Evolutionary conservation across 2,329 filamentous ascomycete genomes (phyloP), one percentile per base, ranked within the genome.

Genomic region (Fusarium sp.): DNA sequence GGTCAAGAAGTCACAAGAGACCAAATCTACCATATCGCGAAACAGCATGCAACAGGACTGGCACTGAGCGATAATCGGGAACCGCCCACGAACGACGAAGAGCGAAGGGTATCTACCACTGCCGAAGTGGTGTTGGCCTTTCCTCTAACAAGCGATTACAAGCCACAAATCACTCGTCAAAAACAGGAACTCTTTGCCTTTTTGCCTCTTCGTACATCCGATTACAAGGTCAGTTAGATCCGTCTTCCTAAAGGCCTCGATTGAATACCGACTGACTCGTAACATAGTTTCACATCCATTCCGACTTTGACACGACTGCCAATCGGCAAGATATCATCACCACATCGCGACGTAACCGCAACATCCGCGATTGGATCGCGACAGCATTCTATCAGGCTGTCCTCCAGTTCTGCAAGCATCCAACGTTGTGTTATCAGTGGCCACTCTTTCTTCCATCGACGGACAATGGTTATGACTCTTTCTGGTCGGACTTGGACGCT

Each of bases 91-190:
- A 52, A 43, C 6, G 63, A 61, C 0, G 31, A 68, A 16, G 54
- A 25, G 16, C 12, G 30, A 23, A 56, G 5, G 30, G 18, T 9
- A 7, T 58, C 30, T 6, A 58, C 62, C 0, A 57, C n/a, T 2
- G 55, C 71, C 0, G 65, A 72, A 14, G 49, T 73, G 5, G n/a
- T 71, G n/a, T 30, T 73, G 14, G 71, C 68, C 0, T 73, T 73
- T 23, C 70, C 71, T 1, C n/a, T 72, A 6, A 54, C 45, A 7
- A 34, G 9, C 2, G 5, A 25, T 0, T 30, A 42, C 2, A 34
- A 48, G 14, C 62, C 67, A 3, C n/a, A 55, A 0, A 14, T 60
- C 7, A 34, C 31, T 6, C n/a, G 12, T 0, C 39, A 4, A 11
- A 60, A 26, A 13, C 67, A 68, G n/a, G 53, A 73, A 0, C 16